A percentile compares a stretch with the other conserved stretches of the same genome.
phyloP scores from a whole-genome alignment of 768 basidiomycete species.

The Glaciozyma antarctica region DNA sequence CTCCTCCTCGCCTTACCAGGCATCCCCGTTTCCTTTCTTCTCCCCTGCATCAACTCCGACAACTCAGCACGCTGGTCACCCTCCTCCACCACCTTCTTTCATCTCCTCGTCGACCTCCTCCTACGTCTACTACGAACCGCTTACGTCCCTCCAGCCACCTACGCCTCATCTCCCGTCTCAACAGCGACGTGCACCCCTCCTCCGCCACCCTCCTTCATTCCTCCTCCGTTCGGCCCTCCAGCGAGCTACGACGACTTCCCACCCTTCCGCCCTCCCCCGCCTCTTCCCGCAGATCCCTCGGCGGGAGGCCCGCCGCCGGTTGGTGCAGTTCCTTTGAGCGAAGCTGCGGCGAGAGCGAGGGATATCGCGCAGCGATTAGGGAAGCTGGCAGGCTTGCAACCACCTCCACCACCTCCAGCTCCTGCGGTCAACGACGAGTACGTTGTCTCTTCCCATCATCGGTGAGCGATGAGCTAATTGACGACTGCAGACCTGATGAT shows the following conservation, averaged over 20 bases:
- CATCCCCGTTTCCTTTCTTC: background rate
- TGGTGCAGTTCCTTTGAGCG: constrained; percentile 3
- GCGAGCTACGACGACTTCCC: background rate
- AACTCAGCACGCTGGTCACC: background rate
- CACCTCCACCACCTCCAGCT: background rate
- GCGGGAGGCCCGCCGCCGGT: background rate
- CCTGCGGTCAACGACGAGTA: background rate
- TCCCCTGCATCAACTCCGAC: background rate
- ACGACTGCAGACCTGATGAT: constrained; percentile 14
- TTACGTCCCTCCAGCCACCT: background rate
- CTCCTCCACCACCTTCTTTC: background rate
- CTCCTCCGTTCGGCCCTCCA: background rate
- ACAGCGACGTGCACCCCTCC: background rate
- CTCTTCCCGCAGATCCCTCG: background rate
- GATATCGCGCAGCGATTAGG: constrained; percentile 27
- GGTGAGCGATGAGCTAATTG: background rate
- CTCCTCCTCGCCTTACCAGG: background rate
- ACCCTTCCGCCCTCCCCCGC: background rate
- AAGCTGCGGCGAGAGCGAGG: constrained; percentile 24
- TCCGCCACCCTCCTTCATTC: background rate
- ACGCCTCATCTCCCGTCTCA: background rate
- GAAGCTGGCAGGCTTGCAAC: constrained; percentile 19
- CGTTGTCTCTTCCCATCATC: background rate
- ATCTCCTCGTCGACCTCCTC: background rate
- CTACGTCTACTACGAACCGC: background rate